Base-by-base conservation (phyloP, 2,329 filamentous ascomycete genomes). In the Cercospora janseana region DNA sequence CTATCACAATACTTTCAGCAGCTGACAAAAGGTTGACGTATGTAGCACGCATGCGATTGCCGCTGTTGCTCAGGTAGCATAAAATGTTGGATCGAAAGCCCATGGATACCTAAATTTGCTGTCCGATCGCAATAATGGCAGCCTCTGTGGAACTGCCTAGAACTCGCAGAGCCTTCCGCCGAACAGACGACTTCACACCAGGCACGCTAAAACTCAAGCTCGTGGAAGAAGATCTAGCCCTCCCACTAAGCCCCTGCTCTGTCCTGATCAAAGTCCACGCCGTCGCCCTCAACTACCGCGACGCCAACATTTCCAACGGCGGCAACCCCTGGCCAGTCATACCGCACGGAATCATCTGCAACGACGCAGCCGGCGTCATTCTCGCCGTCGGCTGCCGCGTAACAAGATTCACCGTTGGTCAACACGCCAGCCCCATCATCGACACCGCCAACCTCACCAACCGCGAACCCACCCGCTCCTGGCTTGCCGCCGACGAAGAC, bases 401-500 rank as follows among this genome's bases (percentile, higher is more conserved):
- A 26, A 55, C 13, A 4, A 44, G 6, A 3, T 43, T 61, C 18
- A 44, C 49, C 15, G 23, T 52, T 6, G 62, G 63, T 7, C 57
- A 64, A 12, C 51, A 59, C 24, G 60, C 60, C 4, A 42, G 55
- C 16, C 60, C 59, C 1, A 57, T 53, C 21, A 72, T 71, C 23
- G 75, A 78, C 47, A 69, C 70, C 0, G 63, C 70, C 45, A 67
- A 71, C 51, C 58, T 75, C 3, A 72, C 70, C 0, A 69, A 67
- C 0, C 65, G 69, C 6, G 66, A 71, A 29, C 38, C 60, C 5
- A 64, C 56, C 1, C 58, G 73, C 16, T 70, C 69, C 1, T 37
- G 83, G 83, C 4, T 75, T 72, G 73, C 61, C 75, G 71, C 81
- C 3, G 82, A 82, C 1, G 68, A 78, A 1, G 71, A 70, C 0